Base-by-base conservation (phyloP, 2,329 filamentous ascomycete genomes). In the Sclerotinia nivalis region DNA sequence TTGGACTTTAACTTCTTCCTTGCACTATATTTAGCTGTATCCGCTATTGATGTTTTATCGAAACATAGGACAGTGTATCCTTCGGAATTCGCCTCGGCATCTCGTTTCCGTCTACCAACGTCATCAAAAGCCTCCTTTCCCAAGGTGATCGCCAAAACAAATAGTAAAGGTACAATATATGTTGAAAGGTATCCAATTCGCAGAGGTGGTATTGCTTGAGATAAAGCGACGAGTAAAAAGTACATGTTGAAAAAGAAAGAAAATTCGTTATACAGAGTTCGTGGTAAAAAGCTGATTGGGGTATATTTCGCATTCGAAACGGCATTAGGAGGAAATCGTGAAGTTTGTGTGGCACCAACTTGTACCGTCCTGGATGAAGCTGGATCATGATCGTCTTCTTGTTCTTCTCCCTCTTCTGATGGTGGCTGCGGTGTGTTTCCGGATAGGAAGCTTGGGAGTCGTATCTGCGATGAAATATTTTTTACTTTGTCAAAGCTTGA, bases 211-310 rank as follows among this genome's bases (percentile, higher is more conserved):
- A 99, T 94, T 56, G 93, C 90, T 81, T 99, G 96, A 50, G 95
- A 98, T 64, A 98, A 82, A 9, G 96, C 96, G 64, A 99, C 96
- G 37, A 98, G 88, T 69, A 99, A 84, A 80, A 99, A 99, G 80
- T 99, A 99, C 84, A 98, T 93, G 85, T 99, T 99, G 85, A 99
- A 97, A 82, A 99, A 99, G 84, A 98, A 99, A 71, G 95, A 97
- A 80, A 99, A 99, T 79, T 99, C 96, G 82, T 98, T 98, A 82
- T 97, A 99, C 31, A 99, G 84, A 0, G 96, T 99, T 66, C 95
- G 86, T 2, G 96, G 96, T 20, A 99, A 86, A 80, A 99, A 99
- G 66, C 92, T 97, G 83, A 94, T 91, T 1, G 94, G 89, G 43
- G 95, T 98, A 80, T 99, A 99, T 84, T 98, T 99, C 69, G 96